Percentiles rank a stretch among this genome's conserved stretches.
Evolutionary conservation across 495 filamentous ascomycete genomes (phyloP).

Genomic region (Parmelia sp.): DNA sequence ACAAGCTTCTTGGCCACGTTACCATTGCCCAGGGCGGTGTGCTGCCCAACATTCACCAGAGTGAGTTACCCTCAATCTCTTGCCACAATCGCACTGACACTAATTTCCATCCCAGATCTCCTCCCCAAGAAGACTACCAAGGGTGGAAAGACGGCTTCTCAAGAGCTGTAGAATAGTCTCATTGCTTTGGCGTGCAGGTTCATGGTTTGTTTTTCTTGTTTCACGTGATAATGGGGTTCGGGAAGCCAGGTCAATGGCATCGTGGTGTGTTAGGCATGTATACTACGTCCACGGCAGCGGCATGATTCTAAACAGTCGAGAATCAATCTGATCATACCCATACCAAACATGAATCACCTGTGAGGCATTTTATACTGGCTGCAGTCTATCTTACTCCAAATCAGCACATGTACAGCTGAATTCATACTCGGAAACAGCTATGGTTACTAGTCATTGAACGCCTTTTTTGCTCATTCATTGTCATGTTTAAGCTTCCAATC

Average conservation of each 20-base stretch:
- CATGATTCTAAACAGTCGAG: conserved; percentile 36
- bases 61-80: conserved; percentile 49
- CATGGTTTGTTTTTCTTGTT: conserved; percentile 45
- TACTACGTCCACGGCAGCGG: conserved; percentile 78
- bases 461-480: neutral
- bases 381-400: conserved; percentile 44
- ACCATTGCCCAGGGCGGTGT: conserved; percentile 99
- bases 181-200: conserved; percentile 34
- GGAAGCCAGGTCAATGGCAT: conserved; percentile 68
- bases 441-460: neutral
- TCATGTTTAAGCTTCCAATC: neutral
- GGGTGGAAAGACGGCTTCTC: conserved; percentile 80
- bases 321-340: conserved; percentile 19
- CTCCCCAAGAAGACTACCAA: conserved; percentile 97
- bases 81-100: conserved; percentile 28
- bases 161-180: conserved; percentile 70
- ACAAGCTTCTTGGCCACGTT: conserved; percentile 98
- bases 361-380: neutral
- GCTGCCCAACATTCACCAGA: conserved; percentile 96
- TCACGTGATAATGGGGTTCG: conserved; percentile 87
- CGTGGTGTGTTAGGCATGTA: conserved; percentile 75
- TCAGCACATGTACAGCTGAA: too few species aligned
- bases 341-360: neutral
- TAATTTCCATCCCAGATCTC: conserved; percentile 60
- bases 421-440: too few species aligned